phyloP scores from a whole-genome alignment of 1,139 yeast species.

The Debaryomyces sp. region DNA sequence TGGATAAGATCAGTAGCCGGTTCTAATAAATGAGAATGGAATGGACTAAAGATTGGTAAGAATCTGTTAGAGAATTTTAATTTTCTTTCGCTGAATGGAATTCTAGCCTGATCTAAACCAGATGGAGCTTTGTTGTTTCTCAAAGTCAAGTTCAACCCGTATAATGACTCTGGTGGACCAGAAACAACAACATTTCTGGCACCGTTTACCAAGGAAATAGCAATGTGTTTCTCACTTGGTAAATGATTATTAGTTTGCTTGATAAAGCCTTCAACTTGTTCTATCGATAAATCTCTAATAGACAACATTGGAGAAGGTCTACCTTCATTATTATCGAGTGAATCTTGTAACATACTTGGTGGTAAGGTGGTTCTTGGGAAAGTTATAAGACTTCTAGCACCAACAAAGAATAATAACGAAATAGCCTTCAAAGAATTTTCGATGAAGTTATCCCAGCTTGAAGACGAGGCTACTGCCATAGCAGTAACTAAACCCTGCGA shows the following conservation, averaged over 20 bases:
- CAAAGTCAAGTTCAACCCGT: conserved; percentile 89
- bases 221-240: conserved; percentile 89
- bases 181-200: conserved; percentile 93
- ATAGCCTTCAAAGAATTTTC: conserved; percentile 75
- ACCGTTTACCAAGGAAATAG: conserved; percentile 89
- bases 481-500: conserved; percentile 98
- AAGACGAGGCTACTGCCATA: conserved; percentile 83
- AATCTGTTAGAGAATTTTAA: conserved; percentile 90
- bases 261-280: conserved; percentile 78
- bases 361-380: conserved; percentile 95
- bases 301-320: conserved; percentile 97
- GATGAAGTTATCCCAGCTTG: conserved; percentile 82
- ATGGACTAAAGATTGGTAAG: conserved; percentile 94
- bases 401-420: conserved; percentile 86
- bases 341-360: conserved; percentile 91
- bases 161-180: conserved; percentile 98
- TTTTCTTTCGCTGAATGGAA: conserved; percentile 92
- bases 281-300: conserved; percentile 79
- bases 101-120: conserved; percentile 92
- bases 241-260: conserved; percentile 89
- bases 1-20: conserved; percentile 70
- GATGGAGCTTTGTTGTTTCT: conserved; percentile 95
- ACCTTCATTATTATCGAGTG: conserved; percentile 94
- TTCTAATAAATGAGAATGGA: conserved; percentile 86
- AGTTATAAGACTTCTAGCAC: conserved; percentile 85